Percentiles rank a stretch among this genome's conserved stretches.
These are phyloP conservation scores for Macrophomina tecta DNA, from an alignment of 2,329 filamentous ascomycete species.

Conservation along the genomic window DNA sequence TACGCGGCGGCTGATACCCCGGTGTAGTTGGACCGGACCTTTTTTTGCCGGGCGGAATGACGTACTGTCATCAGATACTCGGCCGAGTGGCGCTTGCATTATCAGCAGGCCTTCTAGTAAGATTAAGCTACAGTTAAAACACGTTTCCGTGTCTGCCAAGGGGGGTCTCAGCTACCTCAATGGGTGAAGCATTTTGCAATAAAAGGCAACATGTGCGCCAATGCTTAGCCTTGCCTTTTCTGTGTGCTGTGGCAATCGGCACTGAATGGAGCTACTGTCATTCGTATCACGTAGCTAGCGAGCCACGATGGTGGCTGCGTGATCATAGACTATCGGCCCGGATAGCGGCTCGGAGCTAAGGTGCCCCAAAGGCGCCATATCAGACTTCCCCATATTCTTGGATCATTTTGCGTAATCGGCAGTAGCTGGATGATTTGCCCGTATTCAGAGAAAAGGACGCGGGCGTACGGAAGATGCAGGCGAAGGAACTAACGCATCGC, in stretches of 20 bases:
- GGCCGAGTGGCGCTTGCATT: background rate
- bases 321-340: background rate
- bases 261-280: background rate
- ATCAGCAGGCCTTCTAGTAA: background rate
- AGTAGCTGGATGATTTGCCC: background rate
- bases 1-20: background rate
- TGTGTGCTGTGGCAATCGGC: no score
- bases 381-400: background rate
- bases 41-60: background rate
- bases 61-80: background rate
- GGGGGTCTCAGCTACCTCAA: background rate
- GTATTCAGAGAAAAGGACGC: background rate
- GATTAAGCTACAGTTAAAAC: background rate
- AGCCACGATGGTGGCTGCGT: background rate
- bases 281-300: background rate
- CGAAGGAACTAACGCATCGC: background rate
- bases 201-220: no score
- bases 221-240: no score
- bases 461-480: slow-evolving; percentile 4
- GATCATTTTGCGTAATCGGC: background rate
- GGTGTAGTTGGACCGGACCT: background rate
- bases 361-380: background rate
- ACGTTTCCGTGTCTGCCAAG: background rate
- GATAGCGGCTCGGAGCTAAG: background rate
- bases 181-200: background rate